phyloP scores from a whole-genome alignment of 148 eudicot genomes.

The Bassia scoparia region DNA sequence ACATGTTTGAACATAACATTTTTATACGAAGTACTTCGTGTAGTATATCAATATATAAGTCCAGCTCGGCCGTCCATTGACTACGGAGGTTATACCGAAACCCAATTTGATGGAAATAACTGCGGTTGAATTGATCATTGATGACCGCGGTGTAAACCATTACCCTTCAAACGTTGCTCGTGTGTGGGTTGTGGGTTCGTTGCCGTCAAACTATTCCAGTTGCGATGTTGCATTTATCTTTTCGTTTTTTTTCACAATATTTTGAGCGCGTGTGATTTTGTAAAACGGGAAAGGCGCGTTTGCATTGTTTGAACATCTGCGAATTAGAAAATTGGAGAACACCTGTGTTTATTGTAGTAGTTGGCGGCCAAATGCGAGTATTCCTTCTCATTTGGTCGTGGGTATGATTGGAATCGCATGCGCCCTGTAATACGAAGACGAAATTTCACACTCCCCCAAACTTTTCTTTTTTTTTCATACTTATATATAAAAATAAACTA shows the following conservation, averaged over 20 bases:
- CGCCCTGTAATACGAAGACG: constrained; percentile 17
- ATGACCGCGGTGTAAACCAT: constrained; percentile 14
- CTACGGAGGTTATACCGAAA: no score
- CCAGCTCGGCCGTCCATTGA: no score
- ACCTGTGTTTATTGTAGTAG: no score
- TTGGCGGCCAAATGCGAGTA: no score
- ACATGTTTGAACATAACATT: no score
- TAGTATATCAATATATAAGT: no score
- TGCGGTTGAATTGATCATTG: neutral
- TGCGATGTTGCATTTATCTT: constrained; percentile 5
- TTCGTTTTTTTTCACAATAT: neutral
- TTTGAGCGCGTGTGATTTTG: neutral
- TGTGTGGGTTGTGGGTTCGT: constrained; percentile 9
- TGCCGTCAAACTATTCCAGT: constrained; percentile 22
- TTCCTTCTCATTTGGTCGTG: no score
- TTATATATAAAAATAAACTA: no score
- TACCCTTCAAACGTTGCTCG: neutral
- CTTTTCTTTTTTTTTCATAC: neutral
- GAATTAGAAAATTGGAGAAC: neutral
- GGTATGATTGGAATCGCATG: constrained; percentile 11
- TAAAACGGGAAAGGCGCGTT: constrained; percentile 1
- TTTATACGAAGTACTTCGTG: no score
- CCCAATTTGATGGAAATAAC: no score
- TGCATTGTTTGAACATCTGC: neutral
- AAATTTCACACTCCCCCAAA: neutral